Conservation (phyloP, 2,329 filamentous ascomycete genomes). For the Diatrype stigma region DNA sequence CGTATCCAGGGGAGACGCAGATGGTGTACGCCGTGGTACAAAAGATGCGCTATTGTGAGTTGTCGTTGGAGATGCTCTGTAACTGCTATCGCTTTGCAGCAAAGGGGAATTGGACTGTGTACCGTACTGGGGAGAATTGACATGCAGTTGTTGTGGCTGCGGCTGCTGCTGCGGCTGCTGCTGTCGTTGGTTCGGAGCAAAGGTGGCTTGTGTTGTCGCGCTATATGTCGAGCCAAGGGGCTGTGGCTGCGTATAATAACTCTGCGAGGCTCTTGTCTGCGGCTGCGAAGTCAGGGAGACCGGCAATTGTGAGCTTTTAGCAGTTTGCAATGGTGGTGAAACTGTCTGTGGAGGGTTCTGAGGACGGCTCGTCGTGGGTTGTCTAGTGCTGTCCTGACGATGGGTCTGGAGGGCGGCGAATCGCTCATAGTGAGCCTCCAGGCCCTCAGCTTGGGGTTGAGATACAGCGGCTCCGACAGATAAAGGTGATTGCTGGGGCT, state of each 20-base stretch:
- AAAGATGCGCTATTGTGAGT: constrained; percentile 24
- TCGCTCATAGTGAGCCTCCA: constrained; percentile 27
- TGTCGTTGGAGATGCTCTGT: constrained; percentile 27
- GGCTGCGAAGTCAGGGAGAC: constrained; percentile 24
- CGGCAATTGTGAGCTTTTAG: constrained; percentile 25
- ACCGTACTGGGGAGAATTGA: constrained; percentile 28
- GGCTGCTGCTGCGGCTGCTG: constrained; percentile 23
- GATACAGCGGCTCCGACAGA: constrained; percentile 18
- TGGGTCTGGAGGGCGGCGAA: constrained; percentile 23
- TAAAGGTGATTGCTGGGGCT: constrained; percentile 17
- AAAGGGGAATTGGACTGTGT: constrained; percentile 29
- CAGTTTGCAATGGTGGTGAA: constrained; percentile 24
- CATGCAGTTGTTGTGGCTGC: constrained; percentile 14
- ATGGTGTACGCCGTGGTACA: constrained; percentile 24
- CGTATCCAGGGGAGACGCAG: constrained; percentile 27
- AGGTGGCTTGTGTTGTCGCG: constrained; percentile 24
- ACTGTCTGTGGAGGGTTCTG: constrained; percentile 23
- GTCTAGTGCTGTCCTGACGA: constrained; percentile 18
- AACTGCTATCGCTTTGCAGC: constrained; percentile 26
- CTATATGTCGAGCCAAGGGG: constrained; percentile 22
- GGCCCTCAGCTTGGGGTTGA: constrained; percentile 19
- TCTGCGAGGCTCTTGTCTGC: constrained; percentile 20
- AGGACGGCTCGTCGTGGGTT: constrained; percentile 18
- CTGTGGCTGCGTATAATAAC: constrained; percentile 26
- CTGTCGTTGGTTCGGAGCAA: constrained; percentile 23